phyloP scores from a whole-genome alignment of 306 rosid species.

The Cyamopsis tetragonoloba region DNA sequence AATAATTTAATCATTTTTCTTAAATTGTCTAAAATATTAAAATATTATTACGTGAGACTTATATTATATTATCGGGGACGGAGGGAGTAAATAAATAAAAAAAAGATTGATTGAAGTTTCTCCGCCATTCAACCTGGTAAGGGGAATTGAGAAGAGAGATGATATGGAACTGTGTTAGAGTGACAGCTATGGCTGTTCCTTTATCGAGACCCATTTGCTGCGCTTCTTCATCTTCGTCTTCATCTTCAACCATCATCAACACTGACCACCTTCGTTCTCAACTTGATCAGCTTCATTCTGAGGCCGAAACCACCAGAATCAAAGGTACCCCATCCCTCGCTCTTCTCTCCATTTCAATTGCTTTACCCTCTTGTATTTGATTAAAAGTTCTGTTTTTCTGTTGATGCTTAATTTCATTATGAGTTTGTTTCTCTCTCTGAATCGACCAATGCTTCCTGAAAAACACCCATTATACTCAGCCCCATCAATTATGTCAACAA shows the following conservation, averaged over 20 bases:
- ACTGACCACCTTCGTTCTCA: slow-evolving; percentile 64
- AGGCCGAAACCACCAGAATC: slow-evolving; percentile 60
- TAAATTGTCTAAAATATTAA: too few relatives aligned
- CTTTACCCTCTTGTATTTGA: not conserved
- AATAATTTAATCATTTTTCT: too few relatives aligned
- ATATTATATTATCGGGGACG: too few relatives aligned
- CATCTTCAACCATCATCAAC: too few relatives aligned
- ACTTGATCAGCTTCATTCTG: slow-evolving; percentile 69
- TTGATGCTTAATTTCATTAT: not conserved
- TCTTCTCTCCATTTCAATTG: not conserved
- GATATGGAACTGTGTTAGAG: slow-evolving; percentile 34
- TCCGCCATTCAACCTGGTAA: too few relatives aligned
- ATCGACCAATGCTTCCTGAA: not conserved
- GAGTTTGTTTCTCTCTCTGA: not conserved
- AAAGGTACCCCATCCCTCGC: slow-evolving; percentile 44
- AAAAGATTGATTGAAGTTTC: too few relatives aligned
- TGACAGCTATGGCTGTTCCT: slow-evolving; percentile 40
- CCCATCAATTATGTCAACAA: not conserved
- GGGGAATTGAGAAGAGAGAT: too few relatives aligned
- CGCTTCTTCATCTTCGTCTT: slow-evolving; percentile 52
- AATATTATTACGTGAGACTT: too few relatives aligned
- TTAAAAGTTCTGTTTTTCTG: not conserved
- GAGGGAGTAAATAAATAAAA: too few relatives aligned
- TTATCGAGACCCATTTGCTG: slow-evolving; percentile 27
- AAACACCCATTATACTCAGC: not conserved